Evolutionary conservation across 805 yeast species (phyloP).

Genomic region (Metschnikowia anglica): DNA sequence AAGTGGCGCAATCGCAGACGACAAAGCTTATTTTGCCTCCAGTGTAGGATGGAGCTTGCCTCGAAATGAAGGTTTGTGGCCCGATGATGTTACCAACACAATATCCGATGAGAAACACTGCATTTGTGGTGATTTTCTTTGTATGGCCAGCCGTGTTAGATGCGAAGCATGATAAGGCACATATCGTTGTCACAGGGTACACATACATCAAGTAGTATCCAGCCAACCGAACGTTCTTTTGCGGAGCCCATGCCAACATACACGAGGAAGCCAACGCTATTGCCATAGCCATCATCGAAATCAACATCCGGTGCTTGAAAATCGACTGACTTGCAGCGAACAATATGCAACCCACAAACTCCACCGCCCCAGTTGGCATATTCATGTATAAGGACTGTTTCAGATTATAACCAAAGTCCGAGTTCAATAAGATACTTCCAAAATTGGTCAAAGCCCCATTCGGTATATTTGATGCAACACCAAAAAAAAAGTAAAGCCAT

Average conservation of each 20-base stretch:
- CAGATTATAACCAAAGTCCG: constrained; percentile 26
- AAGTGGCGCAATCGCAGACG: constrained; percentile 19
- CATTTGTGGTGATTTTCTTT: constrained; percentile 33
- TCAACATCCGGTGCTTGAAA: constrained; percentile 34
- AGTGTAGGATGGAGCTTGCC: constrained; percentile 45
- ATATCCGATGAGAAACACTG: constrained; percentile 35
- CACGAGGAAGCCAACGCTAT: constrained; percentile 18
- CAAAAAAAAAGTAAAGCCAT: constrained; percentile 36
- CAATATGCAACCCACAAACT: constrained; percentile 27
- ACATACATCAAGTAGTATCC: constrained; percentile 37
- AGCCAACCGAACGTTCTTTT: constrained; percentile 22
- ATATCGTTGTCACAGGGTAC: constrained; percentile 29
- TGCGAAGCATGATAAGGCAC: constrained; percentile 24
- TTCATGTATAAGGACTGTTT: constrained; percentile 25
- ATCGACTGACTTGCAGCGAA: constrained; percentile 22
- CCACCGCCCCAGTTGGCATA: constrained; percentile 30
- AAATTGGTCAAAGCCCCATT: constrained; percentile 34
- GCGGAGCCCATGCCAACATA: constrained; percentile 17
- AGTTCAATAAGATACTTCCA: constrained; percentile 29
- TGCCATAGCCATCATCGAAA: constrained; percentile 26
- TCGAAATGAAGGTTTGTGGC: constrained; percentile 25
- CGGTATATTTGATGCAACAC: constrained; percentile 29
- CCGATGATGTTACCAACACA: constrained; percentile 29
- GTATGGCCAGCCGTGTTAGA: constrained; percentile 33
- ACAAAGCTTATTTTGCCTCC: constrained; percentile 44